Percentiles rank a stretch among this genome's conserved stretches.
Conservation (phyloP, 139 green algal species). For the Deuterostichococcus epilithicus region DNA sequence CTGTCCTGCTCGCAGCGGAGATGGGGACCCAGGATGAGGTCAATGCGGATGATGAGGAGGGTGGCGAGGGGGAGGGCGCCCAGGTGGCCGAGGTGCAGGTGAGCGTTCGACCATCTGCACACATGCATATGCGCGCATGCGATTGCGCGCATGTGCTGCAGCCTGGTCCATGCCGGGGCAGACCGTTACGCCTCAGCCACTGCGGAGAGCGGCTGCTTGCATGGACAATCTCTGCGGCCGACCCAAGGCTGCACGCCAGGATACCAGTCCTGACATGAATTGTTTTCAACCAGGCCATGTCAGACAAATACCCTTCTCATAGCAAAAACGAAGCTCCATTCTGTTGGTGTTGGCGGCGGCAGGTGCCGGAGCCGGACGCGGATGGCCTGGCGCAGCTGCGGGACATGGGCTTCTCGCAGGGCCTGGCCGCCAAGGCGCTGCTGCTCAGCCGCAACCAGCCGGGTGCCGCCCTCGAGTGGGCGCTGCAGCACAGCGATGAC, state of each 20-base stretch:
- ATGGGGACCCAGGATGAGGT: neutral
- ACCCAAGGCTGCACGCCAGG: no score
- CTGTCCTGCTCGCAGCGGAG: neutral
- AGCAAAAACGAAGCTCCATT: no score
- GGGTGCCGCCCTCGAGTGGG: constrained; percentile 37
- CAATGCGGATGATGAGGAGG: neutral
- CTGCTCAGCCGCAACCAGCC: constrained; percentile 25
- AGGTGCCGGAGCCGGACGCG: constrained; percentile 27
- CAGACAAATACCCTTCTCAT: no score
- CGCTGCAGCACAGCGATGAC: constrained; percentile 47
- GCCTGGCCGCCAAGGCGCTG: constrained; percentile 45
- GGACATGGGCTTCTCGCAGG: constrained; percentile 48
- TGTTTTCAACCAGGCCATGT: no score
- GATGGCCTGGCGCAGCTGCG: constrained; percentile 22
- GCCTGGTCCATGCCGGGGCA: no score
- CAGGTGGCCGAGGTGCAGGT: neutral
- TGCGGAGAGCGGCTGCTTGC: no score
- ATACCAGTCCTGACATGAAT: no score
- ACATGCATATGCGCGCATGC: no score
- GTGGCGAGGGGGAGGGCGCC: neutral
- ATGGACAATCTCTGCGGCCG: no score
- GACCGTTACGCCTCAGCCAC: no score
- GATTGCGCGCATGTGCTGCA: no score
- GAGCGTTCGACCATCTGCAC: no score
- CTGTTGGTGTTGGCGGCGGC: neutral